phyloP scores from a whole-genome alignment of 1,284 basidiomycete species.

The Albatrellus sp. region DNA sequence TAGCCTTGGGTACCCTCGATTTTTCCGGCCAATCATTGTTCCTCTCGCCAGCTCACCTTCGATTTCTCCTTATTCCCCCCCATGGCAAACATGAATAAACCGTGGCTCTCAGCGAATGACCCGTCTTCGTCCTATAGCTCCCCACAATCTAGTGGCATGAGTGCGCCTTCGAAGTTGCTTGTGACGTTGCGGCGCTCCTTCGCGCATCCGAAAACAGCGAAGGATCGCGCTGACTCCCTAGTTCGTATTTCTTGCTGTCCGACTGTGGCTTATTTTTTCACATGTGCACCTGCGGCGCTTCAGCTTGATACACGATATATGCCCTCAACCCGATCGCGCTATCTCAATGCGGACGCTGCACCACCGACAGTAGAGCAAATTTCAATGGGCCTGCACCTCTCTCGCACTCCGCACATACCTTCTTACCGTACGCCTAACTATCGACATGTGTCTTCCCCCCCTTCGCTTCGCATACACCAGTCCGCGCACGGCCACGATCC shows the following conservation, averaged over 20 bases:
- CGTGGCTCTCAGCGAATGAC: too few species aligned
- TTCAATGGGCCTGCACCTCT: slow-evolving; percentile 63
- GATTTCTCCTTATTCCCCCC: too few species aligned
- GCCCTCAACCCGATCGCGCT: slow-evolving; percentile 1
- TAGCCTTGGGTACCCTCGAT: neutral
- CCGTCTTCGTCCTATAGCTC: neutral
- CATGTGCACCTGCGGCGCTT: neutral
- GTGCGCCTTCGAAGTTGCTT: slow-evolving; percentile 6
- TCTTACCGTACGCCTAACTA: slow-evolving; percentile 7
- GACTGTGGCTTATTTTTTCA: neutral
- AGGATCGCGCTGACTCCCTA: neutral
- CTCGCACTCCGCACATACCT: slow-evolving; percentile 54
- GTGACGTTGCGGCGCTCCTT: slow-evolving; percentile 8
- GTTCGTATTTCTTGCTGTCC: neutral
- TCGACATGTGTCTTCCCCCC: slow-evolving; percentile 6
- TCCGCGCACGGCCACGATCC: too few species aligned
- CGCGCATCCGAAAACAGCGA: slow-evolving; percentile 4
- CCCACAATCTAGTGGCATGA: neutral
- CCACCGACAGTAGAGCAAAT: slow-evolving; percentile 57
- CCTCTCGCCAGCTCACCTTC: too few species aligned
- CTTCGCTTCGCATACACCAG: neutral
- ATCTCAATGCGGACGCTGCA: neutral
- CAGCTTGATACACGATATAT: too few species aligned
- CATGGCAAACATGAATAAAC: too few species aligned
- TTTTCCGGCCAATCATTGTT: neutral